Conservation (phyloP, 352 stramenopile species). For the Phytophthora cryptogea region DNA sequence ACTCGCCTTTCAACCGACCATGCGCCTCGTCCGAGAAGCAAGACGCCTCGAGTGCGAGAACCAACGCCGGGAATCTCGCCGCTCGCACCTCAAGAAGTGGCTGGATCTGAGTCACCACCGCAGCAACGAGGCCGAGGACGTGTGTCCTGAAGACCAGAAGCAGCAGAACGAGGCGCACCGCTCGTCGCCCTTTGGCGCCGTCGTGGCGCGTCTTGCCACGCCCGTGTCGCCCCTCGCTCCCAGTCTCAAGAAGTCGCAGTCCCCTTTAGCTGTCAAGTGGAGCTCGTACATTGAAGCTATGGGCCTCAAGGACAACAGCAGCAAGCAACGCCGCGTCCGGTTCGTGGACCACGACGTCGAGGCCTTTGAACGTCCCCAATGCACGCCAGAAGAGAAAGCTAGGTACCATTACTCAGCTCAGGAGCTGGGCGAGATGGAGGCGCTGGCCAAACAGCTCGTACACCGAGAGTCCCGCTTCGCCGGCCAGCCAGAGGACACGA, state of each 20-base stretch:
- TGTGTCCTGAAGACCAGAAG: conserved; percentile 17
- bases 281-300: conserved; percentile 58
- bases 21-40: conserved; percentile 41
- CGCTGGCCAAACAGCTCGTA: conserved; percentile 51
- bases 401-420: conserved; percentile 57
- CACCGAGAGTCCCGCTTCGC: conserved; percentile 53
- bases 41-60: conserved; percentile 39
- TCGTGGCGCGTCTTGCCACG: conserved; percentile 14
- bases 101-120: conserved; percentile 26
- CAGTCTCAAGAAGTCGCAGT: conserved; percentile 64
- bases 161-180: conserved; percentile 15
- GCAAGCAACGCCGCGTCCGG: conserved; percentile 47
- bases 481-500: conserved; percentile 57
- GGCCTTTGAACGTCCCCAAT: conserved; percentile 43
- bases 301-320: conserved; percentile 41
- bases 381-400: conserved; percentile 55
- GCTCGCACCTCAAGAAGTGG: conserved; percentile 39
- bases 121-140: conserved; percentile 2
- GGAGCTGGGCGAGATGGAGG: conserved; percentile 62
- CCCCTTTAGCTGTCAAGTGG: conserved; percentile 53
- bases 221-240: conserved; percentile 36
- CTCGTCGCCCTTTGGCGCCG: conserved; percentile 12
- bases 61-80: conserved; percentile 31
- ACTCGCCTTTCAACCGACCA: conserved; percentile 5
- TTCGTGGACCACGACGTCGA: conserved; percentile 44